Evolutionary conservation across 1,284 basidiomycete species (phyloP), one percentile per base, ranked within the genome.

Genomic region (Boletellus deceptivus): DNA sequence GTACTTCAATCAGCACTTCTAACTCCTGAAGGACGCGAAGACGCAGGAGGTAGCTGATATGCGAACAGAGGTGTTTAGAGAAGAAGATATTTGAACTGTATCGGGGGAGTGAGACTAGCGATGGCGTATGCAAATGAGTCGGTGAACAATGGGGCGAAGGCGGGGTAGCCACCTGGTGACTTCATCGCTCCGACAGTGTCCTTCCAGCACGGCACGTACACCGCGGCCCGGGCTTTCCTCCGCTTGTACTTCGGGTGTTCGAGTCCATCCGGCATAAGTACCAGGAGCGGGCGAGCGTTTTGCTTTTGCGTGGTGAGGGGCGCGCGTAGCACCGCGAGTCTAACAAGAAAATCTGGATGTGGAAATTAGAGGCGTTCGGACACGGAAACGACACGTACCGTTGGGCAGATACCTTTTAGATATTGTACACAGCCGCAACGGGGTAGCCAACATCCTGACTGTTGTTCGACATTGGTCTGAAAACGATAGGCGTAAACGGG

Each of bases 371-470:
- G 44, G 10, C 7, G 31, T 27, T 24, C n/a, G 45, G 33, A 46
- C 40, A 43, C 16, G 24, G 18, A 37, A 16, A 33, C 33, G 27
- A 64, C 46, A 61, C 70, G 36, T 56, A 84, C 87, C 86, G 49
- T 69, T 70, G 3, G 87, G 88, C 18, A 89, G 54, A 55, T 74
- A 70, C 50, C 75, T 70, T 9, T 66, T 67, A 3, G 84, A 82
- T 11, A 77, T 50, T 16, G 71, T 54, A 55, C 86, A 89, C 46
- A 63, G 65, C 17, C 87, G 78, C 43, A 86, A 48, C 4, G 86
- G 84, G 29, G 78, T 78, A 2, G 79, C 71, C 5, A 90, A 65
- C 82, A 90, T 89, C 52, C 87, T 76, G 31, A 90, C 88, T 90
- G 56, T n/a, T 46, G 46, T 16, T 53, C 46, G 33, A 40, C 20